Evolutionary conservation across 805 yeast genomes (phyloP), one percentile per base, ranked within the genome.

Genomic region (Kluyveromyces aestuarii): DNA sequence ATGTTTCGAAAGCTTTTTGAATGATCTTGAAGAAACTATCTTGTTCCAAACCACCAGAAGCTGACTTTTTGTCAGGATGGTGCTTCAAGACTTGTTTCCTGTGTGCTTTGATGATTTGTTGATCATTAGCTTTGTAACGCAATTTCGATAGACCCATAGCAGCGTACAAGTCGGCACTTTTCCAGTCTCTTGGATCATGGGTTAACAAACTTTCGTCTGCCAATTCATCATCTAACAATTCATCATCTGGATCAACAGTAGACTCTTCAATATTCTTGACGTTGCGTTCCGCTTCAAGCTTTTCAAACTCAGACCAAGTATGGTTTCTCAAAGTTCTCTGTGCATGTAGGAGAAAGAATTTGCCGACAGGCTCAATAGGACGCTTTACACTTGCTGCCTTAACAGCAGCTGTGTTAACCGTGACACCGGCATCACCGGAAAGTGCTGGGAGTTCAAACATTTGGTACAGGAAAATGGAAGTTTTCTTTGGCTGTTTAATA

Each of bases 111-210:
- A 95, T 84, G 64, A 93, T 82, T 71, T 90, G 97, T 61, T 84
- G 95, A 60, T 84, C 90, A 48, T 87, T 88, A 56, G 99, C 98
- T 58, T 72, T 81, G 82, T 79, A 84, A 76, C 99, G 83, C 70
- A 87, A 80, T 67, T 88, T 87, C 53, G 95, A 82, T 61, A 93
- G 75, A 55, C 99, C 98, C 71, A 93, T 79, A 45, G 93, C 98
- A 48, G 95, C 96, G 63, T 93, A 93, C 71, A 93, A 84, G 70
- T 93, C 97, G 57, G 93, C 95, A 47, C 83, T 73, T 73, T 93
- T 93, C 99, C 99, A 93, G 67, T 93, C 96, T 77, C 96, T 85
- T 64, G 99, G 96, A 67, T 93, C 98, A 63, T 87, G 95, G 33
- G 76, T 71, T 59, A 93, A 79, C 71, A 91, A 75, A 48, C 82